These are phyloP conservation scores for Diaporthe sp. DNA, from an alignment of 2,329 filamentous ascomycete genomes.

Conservation along the genomic window DNA sequence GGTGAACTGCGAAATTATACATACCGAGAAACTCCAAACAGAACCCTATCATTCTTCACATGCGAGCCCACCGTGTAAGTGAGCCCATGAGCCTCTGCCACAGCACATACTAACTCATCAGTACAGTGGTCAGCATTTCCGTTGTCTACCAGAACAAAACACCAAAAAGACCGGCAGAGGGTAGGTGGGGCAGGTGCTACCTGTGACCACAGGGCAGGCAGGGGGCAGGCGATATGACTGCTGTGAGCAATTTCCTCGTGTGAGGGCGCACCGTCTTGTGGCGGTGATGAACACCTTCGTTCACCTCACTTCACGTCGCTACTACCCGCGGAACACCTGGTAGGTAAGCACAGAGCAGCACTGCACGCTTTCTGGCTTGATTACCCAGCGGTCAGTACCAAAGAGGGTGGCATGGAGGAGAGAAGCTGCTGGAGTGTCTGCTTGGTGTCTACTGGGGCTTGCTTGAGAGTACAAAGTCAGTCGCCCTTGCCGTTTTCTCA, in stretches of 20 bases:
- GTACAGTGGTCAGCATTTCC: background rate
- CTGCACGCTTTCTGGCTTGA: background rate
- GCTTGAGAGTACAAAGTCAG: background rate
- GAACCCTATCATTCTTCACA: background rate
- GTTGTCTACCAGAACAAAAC: background rate
- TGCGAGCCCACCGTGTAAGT: background rate
- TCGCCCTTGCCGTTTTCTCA: constrained; percentile 1
- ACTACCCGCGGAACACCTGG: background rate
- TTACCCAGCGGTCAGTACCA: background rate
- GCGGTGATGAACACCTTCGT: background rate
- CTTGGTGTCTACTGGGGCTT: background rate
- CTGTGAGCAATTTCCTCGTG: background rate
- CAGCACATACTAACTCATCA: background rate
- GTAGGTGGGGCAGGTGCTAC: background rate
- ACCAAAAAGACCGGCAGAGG: background rate
- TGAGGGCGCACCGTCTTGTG: background rate
- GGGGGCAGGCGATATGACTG: background rate
- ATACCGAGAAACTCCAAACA: background rate
- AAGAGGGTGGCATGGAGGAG: background rate
- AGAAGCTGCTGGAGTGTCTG: background rate
- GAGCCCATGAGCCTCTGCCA: background rate
- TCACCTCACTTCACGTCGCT: background rate
- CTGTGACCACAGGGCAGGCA: background rate
- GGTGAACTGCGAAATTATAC: background rate
- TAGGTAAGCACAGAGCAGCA: background rate